Base-by-base conservation (phyloP, 441 rosid species). In the Populus trichocarpa region DNA sequence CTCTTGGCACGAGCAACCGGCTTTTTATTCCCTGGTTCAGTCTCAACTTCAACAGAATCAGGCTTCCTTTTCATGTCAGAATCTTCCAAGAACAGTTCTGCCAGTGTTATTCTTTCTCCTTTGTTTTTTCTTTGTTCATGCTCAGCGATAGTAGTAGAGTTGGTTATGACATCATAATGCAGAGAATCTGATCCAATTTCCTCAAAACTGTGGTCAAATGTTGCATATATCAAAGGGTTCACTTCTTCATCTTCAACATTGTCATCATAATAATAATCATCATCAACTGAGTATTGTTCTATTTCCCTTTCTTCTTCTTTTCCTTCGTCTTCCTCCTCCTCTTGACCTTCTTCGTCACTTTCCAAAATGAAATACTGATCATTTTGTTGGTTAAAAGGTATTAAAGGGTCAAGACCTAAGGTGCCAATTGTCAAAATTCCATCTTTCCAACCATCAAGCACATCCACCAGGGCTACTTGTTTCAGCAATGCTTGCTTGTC, bases 361-460 rank as follows among this genome's bases (percentile, higher is more conserved):
- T 79, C 84, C 25, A 77, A 35, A 72, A 79, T 26, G 63, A 76
- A 74, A 70, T 84, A 75, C 20, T 53, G 61, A 53, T 87, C 86
- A 42, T 81, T 80, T 8, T 80, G 83, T 74, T 89, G 87, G 69
- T 59, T 33, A 40, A 81, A 82, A 12, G 88, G 84, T 79, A 84
- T 86, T 61, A 90, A 77, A 46, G 89, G 86, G 77, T 93, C 97
- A 59, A 91, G 87, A 53, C 98, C 98, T 18, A 95, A 90, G 16
- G 98, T 95, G 32, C 97, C 97, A 50, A 95, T 95, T 64, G 92
- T 90, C 72, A 95, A 86, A 82, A 95, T 88, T 76, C 97, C 92
- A 74, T 88, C 91, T 81, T 81, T 87, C 98, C 98, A 94, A 65
- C 86, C 91, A 78, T 90, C 95, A 64, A 91, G 86, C 77, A 83